Percentiles rank a stretch among this genome's conserved stretches.
Evolutionary conservation across 2,329 filamentous ascomycete species (phyloP).

Genomic region (Chaetoscypha palmicola): DNA sequence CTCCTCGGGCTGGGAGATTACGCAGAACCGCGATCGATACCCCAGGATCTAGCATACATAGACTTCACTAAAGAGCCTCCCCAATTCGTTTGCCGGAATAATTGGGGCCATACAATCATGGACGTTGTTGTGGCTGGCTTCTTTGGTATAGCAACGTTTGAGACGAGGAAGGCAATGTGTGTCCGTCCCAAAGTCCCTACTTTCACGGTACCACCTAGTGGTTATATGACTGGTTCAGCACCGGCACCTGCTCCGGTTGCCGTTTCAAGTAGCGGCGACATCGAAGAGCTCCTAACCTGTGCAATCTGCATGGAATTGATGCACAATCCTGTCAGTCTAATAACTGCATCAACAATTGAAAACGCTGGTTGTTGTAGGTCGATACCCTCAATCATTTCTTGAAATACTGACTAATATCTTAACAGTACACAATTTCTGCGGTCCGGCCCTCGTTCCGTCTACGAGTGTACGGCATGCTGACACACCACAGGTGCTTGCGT

Average conservation of each 20-base stretch:
- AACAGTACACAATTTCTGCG: neutral
- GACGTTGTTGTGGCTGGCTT: neutral
- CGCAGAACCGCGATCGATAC: neutral
- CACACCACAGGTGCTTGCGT: neutral
- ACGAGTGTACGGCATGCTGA: neutral
- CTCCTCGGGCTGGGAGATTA: neutral
- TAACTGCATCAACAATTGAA: neutral
- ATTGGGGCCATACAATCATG: slow-evolving; percentile 53
- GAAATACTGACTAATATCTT: neutral
- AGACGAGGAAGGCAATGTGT: neutral
- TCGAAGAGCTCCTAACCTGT: neutral
- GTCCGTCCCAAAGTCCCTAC: neutral
- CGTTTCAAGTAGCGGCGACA: slow-evolving; percentile 50
- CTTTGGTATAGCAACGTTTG: neutral
- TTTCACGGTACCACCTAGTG: neutral
- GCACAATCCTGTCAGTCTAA: neutral
- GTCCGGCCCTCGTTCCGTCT: neutral
- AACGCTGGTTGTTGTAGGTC: neutral
- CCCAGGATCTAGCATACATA: neutral
- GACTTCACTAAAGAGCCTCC: slow-evolving; percentile 38
- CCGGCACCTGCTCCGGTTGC: neutral
- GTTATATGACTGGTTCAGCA: neutral
- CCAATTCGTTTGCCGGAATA: slow-evolving; percentile 58
- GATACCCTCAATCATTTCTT: neutral
- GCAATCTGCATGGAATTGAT: neutral